Base-by-base conservation (phyloP, 2,329 filamentous ascomycete genomes). In the Exserohilum turcica region DNA sequence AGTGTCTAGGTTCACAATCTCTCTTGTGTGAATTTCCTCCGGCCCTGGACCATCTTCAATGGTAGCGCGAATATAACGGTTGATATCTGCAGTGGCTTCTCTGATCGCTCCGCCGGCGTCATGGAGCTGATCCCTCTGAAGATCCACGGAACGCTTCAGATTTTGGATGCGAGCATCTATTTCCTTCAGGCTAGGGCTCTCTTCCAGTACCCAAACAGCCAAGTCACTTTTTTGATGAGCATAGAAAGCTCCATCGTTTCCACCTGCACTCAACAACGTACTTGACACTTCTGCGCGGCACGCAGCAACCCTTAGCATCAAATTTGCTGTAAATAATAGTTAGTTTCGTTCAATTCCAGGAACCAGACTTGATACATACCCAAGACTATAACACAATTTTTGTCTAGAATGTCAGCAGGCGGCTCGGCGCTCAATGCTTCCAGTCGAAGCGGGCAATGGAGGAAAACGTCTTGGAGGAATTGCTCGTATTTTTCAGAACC, bases 401-500 rank as follows among this genome's bases (percentile, higher is more conserved):
- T 42, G 9, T 52, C 15, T 18, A 1, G 3, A 37, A 10, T 6
- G 3, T 18, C 5, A 42, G 35, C 15, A 18, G 24, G n/a, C 12
- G n/a, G 21, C 28, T 47, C 3, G 1, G 42, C 33, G 10, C 19
- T 16, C 2, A 56, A 47, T 16, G 18, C 16, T 21, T 48, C 48
- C 9, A 32, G 19, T 40, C 38, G 1, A 28, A 56, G 45, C 35
- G n/a, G 46, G 27, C 28, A 10, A 2, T 21, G 21, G 16, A 59
- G 12, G 33, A 56, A 59, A 3, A 59, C 33, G n/a, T 52, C 43
- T 36, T 51, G 3, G 10, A 56, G 42, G 0, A 59, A 24, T 24
- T 56, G 12, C 19, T 48, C 15, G 28, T 31, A 50, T 27, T 32
- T 50, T 2, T 9, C 18, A 16, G 32, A n/a, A 42, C 45, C 52